These are phyloP conservation scores for Gamsiella multidivaricata DNA, from an alignment of 192 early-diverging fungal species.

Conservation along the genomic window DNA sequence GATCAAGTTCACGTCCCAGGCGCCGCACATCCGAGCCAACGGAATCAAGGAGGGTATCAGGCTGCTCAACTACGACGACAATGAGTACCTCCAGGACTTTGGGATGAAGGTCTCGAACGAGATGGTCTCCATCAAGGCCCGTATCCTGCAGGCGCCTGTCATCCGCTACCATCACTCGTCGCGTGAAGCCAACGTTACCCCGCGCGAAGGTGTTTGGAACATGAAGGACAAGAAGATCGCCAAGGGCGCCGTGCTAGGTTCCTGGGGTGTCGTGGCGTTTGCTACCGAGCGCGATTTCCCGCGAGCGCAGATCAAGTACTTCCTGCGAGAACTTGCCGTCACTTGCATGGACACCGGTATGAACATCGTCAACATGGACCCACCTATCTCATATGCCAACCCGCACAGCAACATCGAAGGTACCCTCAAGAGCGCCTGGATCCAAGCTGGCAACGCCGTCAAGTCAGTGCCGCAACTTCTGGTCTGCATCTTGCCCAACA, in stretches of 20 bases:
- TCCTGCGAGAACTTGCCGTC: constrained; percentile 78
- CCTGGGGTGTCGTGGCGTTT: constrained; percentile 87
- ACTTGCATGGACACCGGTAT: constrained; percentile 79
- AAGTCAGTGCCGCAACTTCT: constrained; percentile 81
- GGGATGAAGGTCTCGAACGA: constrained; percentile 73
- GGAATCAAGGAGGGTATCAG: constrained; percentile 80
- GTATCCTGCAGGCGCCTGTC: constrained; percentile 81
- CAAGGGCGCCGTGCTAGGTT: constrained; percentile 73
- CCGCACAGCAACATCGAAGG: constrained; percentile 78
- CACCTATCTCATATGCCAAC: constrained; percentile 62
- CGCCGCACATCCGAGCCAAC: constrained; percentile 79
- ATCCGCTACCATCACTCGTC: constrained; percentile 66
- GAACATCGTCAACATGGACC: constrained; percentile 58
- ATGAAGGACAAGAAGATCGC: constrained; percentile 82
- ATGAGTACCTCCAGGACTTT: constrained; percentile 80
- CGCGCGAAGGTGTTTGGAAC: constrained; percentile 87
- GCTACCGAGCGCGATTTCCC: constrained; percentile 67
- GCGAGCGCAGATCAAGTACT: constrained; percentile 65
- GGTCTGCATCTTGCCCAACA: constrained; percentile 86
- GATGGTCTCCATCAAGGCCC: constrained; percentile 78
- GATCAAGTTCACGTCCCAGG: constrained; percentile 91
- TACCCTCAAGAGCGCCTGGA: constrained; percentile 75
- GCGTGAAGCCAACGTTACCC: constrained; percentile 60
- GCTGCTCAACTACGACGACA: constrained; percentile 72
- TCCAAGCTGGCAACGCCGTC: constrained; percentile 73